Conservation (phyloP, 75 land plant species). For the Pinus tabuliformis region DNA sequence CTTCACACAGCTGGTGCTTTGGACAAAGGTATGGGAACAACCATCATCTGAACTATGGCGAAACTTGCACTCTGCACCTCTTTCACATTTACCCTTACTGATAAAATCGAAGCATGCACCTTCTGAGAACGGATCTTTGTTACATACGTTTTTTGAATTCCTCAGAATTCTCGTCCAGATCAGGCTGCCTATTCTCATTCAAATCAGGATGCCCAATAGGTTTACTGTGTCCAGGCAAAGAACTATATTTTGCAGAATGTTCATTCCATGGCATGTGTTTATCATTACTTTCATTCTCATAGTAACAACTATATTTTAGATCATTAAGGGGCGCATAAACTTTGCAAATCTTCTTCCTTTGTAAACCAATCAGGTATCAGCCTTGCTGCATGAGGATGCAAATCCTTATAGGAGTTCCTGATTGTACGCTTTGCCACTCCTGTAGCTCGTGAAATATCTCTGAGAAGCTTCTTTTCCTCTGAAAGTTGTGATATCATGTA, state of each 20-base stretch:
- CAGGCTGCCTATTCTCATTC: conserved; percentile 28
- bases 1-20: no score
- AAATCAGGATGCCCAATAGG: conserved; percentile 19
- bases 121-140: no score
- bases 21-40: no score
- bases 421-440: conserved; percentile 87
- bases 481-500: no score
- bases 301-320: background rate
- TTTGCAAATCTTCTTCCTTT: conserved; percentile 64
- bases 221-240: background rate
- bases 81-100: no score
- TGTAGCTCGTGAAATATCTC: conserved; percentile 20
- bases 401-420: conserved; percentile 66
- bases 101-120: no score
- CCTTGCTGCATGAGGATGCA: conserved; percentile 60
- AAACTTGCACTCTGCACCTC: no score
- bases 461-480: no score
- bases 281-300: background rate
- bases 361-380: conserved; percentile 72
- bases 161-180: conserved; percentile 39
- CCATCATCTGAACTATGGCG: no score
- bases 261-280: background rate
- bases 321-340: conserved; percentile 8
- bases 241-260: background rate
- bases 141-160: conserved; percentile 52